A percentile compares a stretch with the other conserved stretches of the same genome.
Conservation (phyloP, 768 basidiomycete species). For the Hygrocybe coccinea region DNA sequence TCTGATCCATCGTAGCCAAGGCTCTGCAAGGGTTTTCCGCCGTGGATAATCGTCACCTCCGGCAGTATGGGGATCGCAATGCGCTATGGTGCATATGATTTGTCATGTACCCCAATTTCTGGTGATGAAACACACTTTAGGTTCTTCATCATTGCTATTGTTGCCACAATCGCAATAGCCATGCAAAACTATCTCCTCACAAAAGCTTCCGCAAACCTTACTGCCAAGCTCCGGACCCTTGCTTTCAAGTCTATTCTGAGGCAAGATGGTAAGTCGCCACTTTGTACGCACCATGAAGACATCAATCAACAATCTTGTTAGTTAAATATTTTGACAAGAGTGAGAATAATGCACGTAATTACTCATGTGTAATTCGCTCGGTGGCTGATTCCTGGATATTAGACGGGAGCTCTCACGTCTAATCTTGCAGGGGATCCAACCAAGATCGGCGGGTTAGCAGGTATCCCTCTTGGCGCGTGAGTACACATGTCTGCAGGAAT, state of each 20-base stretch:
- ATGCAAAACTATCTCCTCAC: slow-evolving; percentile 71
- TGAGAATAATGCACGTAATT: slow-evolving; percentile 58
- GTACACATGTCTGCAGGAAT: too few species aligned
- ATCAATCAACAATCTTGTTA: too few species aligned
- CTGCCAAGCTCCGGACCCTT: slow-evolving; percentile 61
- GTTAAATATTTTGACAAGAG: slow-evolving; percentile 89
- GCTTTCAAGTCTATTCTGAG: slow-evolving; percentile 77
- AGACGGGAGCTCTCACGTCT: slow-evolving; percentile 79
- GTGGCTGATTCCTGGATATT: background rate
- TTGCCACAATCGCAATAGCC: slow-evolving; percentile 56
- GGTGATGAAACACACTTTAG: too few species aligned
- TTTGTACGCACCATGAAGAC: too few species aligned
- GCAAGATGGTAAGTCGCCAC: slow-evolving; percentile 83
- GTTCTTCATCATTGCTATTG: slow-evolving; percentile 76
- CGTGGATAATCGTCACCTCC: slow-evolving; percentile 35
- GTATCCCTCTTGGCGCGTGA: slow-evolving; percentile 77
- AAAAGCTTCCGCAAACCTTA: slow-evolving; percentile 62
- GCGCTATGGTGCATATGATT: slow-evolving; percentile 75
- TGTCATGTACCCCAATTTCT: too few species aligned
- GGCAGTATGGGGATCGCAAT: slow-evolving; percentile 58
- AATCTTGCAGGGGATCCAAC: slow-evolving; percentile 81
- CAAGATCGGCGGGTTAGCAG: slow-evolving; percentile 84
- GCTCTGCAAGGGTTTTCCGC: slow-evolving; percentile 55
- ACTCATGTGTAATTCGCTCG: slow-evolving; percentile 4
- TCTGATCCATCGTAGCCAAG: slow-evolving; percentile 35